Evolutionary conservation across 2,329 filamentous ascomycete genomes (phyloP).

Genomic region (Zasmidium angulare): DNA sequence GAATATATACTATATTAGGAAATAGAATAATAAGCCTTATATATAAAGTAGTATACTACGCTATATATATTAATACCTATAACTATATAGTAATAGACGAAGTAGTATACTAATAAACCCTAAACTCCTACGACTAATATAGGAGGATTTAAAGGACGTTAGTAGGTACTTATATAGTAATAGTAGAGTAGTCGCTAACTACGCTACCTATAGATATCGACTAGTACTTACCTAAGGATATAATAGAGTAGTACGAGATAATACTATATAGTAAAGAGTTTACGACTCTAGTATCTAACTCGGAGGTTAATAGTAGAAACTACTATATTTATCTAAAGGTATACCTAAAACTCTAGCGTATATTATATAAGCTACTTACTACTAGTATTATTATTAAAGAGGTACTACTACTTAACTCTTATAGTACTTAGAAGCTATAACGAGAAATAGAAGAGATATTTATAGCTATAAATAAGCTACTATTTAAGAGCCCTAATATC

Average conservation of each 20-base stretch:
- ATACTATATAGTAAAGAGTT: not conserved
- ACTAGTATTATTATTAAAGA: no score
- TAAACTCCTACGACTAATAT: not conserved
- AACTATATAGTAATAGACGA: not conserved
- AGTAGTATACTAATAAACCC: not conserved
- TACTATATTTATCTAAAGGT: no score
- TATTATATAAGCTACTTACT: no score
- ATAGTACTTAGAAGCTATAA: no score
- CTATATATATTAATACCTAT: not conserved
- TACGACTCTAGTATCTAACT: not conserved
- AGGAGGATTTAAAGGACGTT: not conserved
- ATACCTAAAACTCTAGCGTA: no score
- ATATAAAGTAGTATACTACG: not conserved
- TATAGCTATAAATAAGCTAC: no score
- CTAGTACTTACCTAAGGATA: not conserved
- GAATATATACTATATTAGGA: no score
- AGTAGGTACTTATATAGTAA: not conserved
- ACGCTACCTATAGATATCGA: not conserved
- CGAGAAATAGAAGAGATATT: no score
- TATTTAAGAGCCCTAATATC: no score
- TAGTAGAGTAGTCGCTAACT: conserved; percentile 1
- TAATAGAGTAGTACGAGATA: not conserved
- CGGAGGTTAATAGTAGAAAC: no score
- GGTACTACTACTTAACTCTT: no score
- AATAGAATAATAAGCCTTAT: no score